Evolutionary conservation across 2,329 filamentous ascomycete species (phyloP).

Genomic region (Diaporthe australafricana): DNA sequence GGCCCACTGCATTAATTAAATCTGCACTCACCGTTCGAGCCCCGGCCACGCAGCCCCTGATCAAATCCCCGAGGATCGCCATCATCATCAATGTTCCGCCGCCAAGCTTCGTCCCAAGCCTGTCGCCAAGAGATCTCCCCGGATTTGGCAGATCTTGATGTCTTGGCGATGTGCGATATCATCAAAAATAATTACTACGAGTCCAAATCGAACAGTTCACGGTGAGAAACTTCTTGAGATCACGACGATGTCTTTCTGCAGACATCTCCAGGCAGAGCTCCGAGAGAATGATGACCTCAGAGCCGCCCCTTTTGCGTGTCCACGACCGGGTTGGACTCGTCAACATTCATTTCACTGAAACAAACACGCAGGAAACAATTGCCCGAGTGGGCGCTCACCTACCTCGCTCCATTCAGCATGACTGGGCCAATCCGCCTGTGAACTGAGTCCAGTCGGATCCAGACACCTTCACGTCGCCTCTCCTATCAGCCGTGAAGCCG

Average conservation of each 20-base stretch:
- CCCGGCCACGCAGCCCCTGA: neutral
- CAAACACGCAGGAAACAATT: constrained; percentile 25
- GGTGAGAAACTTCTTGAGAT: too few species aligned
- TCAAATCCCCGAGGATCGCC: neutral
- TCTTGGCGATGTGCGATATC: neutral
- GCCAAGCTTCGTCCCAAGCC: constrained; percentile 5
- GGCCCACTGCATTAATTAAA: constrained; percentile 24
- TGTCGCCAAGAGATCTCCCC: constrained; percentile 21
- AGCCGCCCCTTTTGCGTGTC: neutral
- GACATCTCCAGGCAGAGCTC: neutral
- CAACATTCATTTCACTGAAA: constrained; percentile 34
- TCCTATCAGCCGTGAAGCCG: neutral
- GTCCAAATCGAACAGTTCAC: neutral
- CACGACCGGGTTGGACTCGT: neutral
- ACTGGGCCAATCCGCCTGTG: neutral
- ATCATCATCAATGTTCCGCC: neutral
- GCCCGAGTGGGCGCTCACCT: constrained; percentile 6
- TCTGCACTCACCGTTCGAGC: neutral
- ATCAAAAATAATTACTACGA: neutral
- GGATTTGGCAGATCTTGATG: constrained; percentile 8
- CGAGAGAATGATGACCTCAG: neutral
- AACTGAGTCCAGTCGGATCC: neutral
- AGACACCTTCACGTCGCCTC: constrained; percentile 11
- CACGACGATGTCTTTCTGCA: neutral
- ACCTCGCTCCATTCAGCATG: neutral